Evolutionary conservation across 202 grass and related monocot species (phyloP).

Genomic region (Brachypodium distachyon): DNA sequence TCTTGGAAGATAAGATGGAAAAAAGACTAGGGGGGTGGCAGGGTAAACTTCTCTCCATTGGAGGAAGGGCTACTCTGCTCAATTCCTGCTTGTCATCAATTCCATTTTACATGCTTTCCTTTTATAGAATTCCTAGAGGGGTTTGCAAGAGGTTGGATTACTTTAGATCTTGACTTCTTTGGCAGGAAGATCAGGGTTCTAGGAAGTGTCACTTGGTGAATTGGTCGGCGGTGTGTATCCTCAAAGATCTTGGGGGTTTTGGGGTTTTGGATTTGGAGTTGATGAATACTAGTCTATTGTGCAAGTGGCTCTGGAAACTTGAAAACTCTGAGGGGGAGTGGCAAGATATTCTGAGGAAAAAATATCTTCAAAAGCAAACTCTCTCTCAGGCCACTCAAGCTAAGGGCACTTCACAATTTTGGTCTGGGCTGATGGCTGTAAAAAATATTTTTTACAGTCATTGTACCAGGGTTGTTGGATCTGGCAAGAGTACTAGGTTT

Average conservation of each 20-base stretch:
- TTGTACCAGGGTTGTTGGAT: too few species aligned
- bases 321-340: not conserved
- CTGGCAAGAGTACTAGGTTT: too few species aligned
- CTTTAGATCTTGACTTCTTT: not conserved
- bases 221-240: not conserved
- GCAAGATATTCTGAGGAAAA: not conserved
- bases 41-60: not conserved
- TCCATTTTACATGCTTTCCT: not conserved
- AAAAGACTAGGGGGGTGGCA: not conserved
- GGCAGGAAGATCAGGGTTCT: not conserved
- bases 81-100: too few species aligned
- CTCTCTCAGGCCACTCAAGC: not conserved
- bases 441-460: too few species aligned
- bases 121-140: not conserved
- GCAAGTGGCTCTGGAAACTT: not conserved
- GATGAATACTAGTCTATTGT: not conserved
- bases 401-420: not conserved
- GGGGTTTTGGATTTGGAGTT: not conserved
- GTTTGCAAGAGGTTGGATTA: not conserved
- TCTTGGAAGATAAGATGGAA: too few species aligned
- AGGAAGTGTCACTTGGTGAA: not conserved
- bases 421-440: too few species aligned
- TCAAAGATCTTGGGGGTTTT: not conserved
- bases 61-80: not conserved
- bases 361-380: not conserved